These are phyloP conservation scores for Discostella pseudostelligera DNA, from an alignment of 108 stramenopile genomes.

Conservation along the genomic window DNA sequence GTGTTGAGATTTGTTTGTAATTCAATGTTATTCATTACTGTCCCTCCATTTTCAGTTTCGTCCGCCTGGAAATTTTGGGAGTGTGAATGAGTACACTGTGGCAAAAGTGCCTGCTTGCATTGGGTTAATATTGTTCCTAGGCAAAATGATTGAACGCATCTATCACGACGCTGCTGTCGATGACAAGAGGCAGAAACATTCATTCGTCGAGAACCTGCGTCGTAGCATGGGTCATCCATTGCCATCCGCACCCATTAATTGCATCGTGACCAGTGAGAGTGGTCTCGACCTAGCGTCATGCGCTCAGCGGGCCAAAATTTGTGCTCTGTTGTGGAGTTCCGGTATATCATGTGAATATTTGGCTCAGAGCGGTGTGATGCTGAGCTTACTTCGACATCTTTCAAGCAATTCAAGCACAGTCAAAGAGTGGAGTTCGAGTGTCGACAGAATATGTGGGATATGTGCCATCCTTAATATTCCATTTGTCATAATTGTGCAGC, in stretches of 20 bases:
- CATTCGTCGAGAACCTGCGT: constrained; percentile 44
- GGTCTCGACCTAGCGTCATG: constrained; percentile 57
- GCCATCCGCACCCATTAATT: constrained; percentile 40
- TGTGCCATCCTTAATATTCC: constrained; percentile 72
- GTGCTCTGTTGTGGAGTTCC: constrained; percentile 60
- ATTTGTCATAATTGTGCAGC: constrained; percentile 73
- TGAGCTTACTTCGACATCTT: constrained; percentile 52
- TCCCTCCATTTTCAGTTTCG: constrained; percentile 42
- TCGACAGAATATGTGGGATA: constrained; percentile 67
- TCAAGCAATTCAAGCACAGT: constrained; percentile 20
- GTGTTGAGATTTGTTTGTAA: constrained; percentile 2
- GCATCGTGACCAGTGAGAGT: constrained; percentile 61
- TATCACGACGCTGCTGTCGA: constrained; percentile 51
- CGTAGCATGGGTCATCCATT: constrained; percentile 63
- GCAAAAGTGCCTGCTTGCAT: constrained; percentile 66
- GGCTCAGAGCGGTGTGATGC: constrained; percentile 62
- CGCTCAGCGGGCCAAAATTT: constrained; percentile 57
- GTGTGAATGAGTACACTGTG: constrained; percentile 52
- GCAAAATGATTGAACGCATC: constrained; percentile 64
- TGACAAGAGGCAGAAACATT: constrained; percentile 26
- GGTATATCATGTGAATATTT: constrained; percentile 80
- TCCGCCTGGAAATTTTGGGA: constrained; percentile 80
- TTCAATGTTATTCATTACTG: background rate
- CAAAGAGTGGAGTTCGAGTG: constrained; percentile 61
- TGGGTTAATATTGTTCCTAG: constrained; percentile 64